Evolutionary conservation across 495 filamentous ascomycete species (phyloP), one percentile per base, ranked within the genome.

Genomic region (Elasticomyces elasticus): DNA sequence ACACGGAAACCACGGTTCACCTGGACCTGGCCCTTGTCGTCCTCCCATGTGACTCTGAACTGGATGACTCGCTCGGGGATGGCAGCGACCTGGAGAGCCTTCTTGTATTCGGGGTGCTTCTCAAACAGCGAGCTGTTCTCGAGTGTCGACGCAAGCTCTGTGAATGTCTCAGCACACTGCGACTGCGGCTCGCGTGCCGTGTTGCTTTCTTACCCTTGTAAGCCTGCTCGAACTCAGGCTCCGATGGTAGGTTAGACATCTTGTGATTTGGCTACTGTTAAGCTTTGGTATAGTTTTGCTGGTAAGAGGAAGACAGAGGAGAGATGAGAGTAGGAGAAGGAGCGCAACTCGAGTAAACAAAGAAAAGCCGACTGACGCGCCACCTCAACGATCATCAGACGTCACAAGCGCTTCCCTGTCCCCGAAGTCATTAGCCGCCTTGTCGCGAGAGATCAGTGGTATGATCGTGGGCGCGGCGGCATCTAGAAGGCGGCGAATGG

Each of bases 181-280:
- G 23, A 33, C 24, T 26, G 11, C 1, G 19, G 27, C 17, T 49
- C 51, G 35, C 3, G 24, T 54, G 23, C 27, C 25, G 12, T 13
- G 11, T 46, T 13, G 37, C 10, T 5, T 33, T 69, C 67, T 75
- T 42, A 95, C 90, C 90, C 73, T 92, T 89, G 79, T 94, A 94
- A 60, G 92, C 92, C 79, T 98, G 92, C 81, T 96, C 83, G 76
- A 97, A 98, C 76, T 98, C 92, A 67, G 92, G 91, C 78, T 98
- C 92, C 52, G 72, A 71, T 48, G 87, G 79, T 64, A 90, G 75
- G 78, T 94, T 84, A 54, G 88, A 86, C 88, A 95, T 94, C 48
- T 22, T 44, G 31, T n/a, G n/a, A n/a, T 45, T 45, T 7, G 10
- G 12, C 40, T 43, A 9, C 19, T 47, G 25, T 31, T 49, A 27